Base-by-base conservation (phyloP, 2,329 filamentous ascomycete species). In the Xylaria sp. region DNA sequence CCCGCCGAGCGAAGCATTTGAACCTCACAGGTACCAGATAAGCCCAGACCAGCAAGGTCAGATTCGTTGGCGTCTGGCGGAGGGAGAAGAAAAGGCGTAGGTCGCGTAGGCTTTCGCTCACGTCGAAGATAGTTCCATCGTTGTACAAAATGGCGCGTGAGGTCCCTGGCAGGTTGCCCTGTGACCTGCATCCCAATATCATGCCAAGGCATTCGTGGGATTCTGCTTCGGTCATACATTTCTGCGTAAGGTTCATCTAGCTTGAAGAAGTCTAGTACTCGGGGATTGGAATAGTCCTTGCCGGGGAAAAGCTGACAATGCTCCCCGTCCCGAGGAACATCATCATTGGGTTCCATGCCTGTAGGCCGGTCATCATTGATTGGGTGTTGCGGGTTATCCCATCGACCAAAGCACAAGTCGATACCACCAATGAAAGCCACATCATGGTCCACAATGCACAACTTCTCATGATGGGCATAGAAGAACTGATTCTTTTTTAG, bases 401-500 rank as follows among this genome's bases (percentile, higher is more conserved):
- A 99, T 75, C 96, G 89, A 56, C 96, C 96, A 80, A 98, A 98
- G 81, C 96, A 99, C 25, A 99, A 85, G 83, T 99, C 96, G 71
- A 99, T 93, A 44, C 96, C 96, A 69, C 96, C 96, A 58, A 97
- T 91, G 79, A 99, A 98, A 12, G 95, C 96, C 59, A 98, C 90
- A 63, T 95, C 96, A 77, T 98, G 96, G 78, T 99, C 96, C 20
- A 99, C 92, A 50, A 99, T 90, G 77, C 94, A 95, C n/a, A 99
- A 88, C 82, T 99, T 99, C 80, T 99, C 96, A 81, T 99, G 96
- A 78, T 99, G 96, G 1, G 96, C 96, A 86, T 97, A 99, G 85
- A 99, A 99, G 84, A 99, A 99, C 55, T 97, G 97, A 76, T 98
- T 98, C 82, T 99, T 97, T 77, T 97, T 93, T 82, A 98, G 94